phyloP scores from a whole-genome alignment of 345 rosid species.

The Orychophragmus violaceus region DNA sequence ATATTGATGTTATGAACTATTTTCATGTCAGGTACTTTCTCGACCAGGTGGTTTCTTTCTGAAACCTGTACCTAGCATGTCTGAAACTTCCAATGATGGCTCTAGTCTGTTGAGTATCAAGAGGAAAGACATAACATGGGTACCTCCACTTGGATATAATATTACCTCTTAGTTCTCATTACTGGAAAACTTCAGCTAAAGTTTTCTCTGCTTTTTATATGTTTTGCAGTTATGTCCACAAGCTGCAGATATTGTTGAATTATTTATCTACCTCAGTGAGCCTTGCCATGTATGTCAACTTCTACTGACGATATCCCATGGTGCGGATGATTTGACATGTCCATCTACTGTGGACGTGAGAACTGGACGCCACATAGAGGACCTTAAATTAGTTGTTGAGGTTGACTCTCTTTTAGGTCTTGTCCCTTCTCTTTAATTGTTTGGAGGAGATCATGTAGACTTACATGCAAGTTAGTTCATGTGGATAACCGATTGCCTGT shows the following conservation, averaged over 20 bases:
- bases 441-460: slow-evolving; percentile 12
- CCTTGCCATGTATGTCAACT: slow-evolving; percentile 98
- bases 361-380: slow-evolving; percentile 74
- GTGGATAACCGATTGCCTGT: not conserved
- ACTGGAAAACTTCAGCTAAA: slow-evolving; percentile 13
- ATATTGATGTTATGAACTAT: not conserved
- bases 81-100: slow-evolving; percentile 49
- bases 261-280: slow-evolving; percentile 80
- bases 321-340: slow-evolving; percentile 85
- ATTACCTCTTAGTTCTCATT: not conserved
- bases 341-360: slow-evolving; percentile 85
- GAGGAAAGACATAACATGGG: slow-evolving; percentile 82
- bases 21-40: slow-evolving; percentile 66
- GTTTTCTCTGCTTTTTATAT: not conserved
- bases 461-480: slow-evolving; percentile 1
- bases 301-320: slow-evolving; percentile 78
- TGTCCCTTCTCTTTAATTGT: slow-evolving; percentile 18
- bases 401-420: slow-evolving; percentile 38
- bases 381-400: slow-evolving; percentile 85
- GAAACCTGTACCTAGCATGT: slow-evolving; percentile 71
- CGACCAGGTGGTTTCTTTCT: slow-evolving; percentile 79
- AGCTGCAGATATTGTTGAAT: slow-evolving; percentile 78
- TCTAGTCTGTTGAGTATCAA: slow-evolving; percentile 71
- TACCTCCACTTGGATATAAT: slow-evolving; percentile 32
- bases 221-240: slow-evolving; percentile 74